These are phyloP conservation scores for Cytospora mali DNA, from an alignment of 2,329 filamentous ascomycete species.

Conservation along the genomic window DNA sequence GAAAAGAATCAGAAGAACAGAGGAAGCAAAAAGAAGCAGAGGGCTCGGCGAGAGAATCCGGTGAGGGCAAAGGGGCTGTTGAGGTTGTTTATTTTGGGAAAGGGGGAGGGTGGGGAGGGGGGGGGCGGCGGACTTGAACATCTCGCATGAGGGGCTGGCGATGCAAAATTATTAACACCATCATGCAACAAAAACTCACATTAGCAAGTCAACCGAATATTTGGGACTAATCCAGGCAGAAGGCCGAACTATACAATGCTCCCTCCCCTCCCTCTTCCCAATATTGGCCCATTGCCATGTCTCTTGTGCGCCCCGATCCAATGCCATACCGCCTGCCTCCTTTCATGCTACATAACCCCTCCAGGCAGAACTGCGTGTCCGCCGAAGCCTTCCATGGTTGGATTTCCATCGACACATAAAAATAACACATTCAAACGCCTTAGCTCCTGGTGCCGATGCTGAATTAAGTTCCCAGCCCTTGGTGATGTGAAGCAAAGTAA, in stretches of 20 bases:
- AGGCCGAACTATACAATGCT: neutral
- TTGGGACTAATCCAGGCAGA: constrained; percentile 10
- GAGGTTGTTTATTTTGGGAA: neutral
- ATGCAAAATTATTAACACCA: neutral
- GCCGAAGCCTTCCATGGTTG: neutral
- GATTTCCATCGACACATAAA: neutral
- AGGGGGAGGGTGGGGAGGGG: too few relatives aligned
- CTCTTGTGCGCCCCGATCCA: constrained; percentile 4
- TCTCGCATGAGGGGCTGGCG: neutral
- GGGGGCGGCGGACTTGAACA: too few relatives aligned
- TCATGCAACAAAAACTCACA: constrained; percentile 4
- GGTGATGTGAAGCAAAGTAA: constrained; percentile 6
- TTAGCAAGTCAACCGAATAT: constrained; percentile 13
- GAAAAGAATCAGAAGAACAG: too few relatives aligned
- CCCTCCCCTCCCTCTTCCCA: neutral
- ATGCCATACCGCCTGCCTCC: neutral
- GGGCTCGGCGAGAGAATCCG: too few relatives aligned
- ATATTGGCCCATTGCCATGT: neutral
- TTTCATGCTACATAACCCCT: neutral
- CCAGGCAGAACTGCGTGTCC: neutral
- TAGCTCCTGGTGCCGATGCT: constrained; percentile 20
- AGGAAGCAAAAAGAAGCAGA: too few relatives aligned
- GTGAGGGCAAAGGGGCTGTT: neutral
- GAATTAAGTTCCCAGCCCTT: constrained; percentile 4
- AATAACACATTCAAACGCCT: constrained; percentile 23